Base-by-base conservation (phyloP, 768 basidiomycete genomes). In the Tulasnella sp. region DNA sequence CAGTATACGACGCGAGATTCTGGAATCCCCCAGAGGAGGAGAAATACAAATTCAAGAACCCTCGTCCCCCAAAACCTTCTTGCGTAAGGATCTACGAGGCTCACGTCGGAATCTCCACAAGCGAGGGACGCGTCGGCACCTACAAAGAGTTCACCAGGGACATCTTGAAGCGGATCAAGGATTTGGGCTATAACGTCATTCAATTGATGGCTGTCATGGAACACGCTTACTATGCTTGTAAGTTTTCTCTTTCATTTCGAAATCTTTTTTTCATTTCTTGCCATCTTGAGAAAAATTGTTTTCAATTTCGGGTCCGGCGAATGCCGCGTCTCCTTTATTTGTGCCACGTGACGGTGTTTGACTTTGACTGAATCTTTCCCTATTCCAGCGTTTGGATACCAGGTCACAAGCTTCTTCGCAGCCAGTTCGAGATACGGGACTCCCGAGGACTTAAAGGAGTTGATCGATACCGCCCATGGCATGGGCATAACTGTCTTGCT, bases 121-220 rank as follows among this genome's bases (percentile, higher is more conserved):
- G 82, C 2, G 92, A 98, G 60, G 70, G 72, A 39, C 73, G 87
- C 51, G 87, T 98, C 25, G 95, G 91, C 10, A 86, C 85, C 2
- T 99, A 96, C 74, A 89, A 83, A 63, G 95, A 98, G 66, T 99
- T 99, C 60, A 92, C 89, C 24, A 66, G 68, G 48, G 74, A 93
- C 61, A 67, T 85, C 40, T 72, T 99, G 16, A 86, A 85, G 39
- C 74, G 92, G 56, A 98, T 99, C 64, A 80, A 81, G 64, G 78
- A 78, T 52, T 73, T 98, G 22, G 95, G 91, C 7, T 99, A 99
- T 68, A 99, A 98, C 63, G 78, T 81, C 48, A 96, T 99, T 56
- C 95, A 99, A 67, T 74, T 98, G 59, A 99, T 99, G 95, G 95
- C 89, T 13, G 72, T 95, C 54, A 92, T 95, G 89, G 91, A 95